Conservation (phyloP, 2,329 filamentous ascomycete genomes). For the Clarireedia sp. region DNA sequence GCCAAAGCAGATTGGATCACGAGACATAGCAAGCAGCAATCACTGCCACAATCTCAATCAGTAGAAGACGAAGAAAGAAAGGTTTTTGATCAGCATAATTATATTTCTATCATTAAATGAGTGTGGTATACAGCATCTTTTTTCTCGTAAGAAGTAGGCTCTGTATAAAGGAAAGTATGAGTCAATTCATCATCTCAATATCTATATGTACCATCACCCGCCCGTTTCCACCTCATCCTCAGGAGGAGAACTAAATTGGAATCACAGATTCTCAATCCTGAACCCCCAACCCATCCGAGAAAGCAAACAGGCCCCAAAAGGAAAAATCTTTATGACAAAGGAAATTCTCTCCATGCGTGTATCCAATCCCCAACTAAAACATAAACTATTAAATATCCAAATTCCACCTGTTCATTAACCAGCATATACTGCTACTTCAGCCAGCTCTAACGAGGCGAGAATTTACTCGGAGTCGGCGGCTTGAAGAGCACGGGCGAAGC, state of each 20-base stretch:
- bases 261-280: conserved; percentile 2
- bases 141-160: neutral
- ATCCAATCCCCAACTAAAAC: neutral
- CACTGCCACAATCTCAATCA: neutral
- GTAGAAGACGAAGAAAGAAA: neutral
- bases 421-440: neutral
- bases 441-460: neutral
- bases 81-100: conserved; percentile 9
- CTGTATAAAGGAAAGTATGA: neutral
- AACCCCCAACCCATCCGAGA: neutral
- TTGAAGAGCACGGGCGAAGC: conserved; percentile 26
- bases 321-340: neutral
- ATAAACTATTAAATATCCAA: neutral
- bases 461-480: conserved; percentile 16
- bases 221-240: neutral
- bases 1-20: neutral
- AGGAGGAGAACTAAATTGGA: neutral
- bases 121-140: conserved; percentile 1
- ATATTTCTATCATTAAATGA: neutral
- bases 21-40: neutral
- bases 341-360: neutral
- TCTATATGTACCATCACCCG: neutral
- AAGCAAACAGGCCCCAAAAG: neutral
- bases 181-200: conserved; percentile 4
- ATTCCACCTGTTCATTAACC: neutral